A percentile compares a stretch with the other conserved stretches of the same genome.
Conservation (phyloP, 2,329 filamentous ascomycete genomes). For the Xylariaceae sp. region DNA sequence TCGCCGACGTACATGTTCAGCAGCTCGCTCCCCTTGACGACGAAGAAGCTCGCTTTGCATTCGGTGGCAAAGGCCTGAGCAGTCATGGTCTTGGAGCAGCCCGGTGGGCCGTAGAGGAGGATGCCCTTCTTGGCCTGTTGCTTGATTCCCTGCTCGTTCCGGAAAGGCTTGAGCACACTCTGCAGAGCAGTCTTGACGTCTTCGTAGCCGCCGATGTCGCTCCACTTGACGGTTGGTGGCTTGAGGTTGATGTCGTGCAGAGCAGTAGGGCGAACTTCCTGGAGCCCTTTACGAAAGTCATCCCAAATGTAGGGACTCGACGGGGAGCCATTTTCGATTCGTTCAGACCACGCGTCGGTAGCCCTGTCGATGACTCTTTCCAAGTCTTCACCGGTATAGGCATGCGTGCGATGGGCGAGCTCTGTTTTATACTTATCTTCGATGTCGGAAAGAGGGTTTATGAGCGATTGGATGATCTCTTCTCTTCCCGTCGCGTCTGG, state of each 20-base stretch:
- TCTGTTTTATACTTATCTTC: conserved; percentile 46
- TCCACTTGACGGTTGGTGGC: conserved; percentile 78
- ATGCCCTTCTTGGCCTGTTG: conserved; percentile 67
- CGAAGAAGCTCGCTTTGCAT: conserved; percentile 86
- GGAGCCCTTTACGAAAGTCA: conserved; percentile 60
- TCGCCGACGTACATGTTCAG: conserved; percentile 97
- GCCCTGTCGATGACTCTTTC: conserved; percentile 54
- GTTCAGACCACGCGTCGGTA: conserved; percentile 17
- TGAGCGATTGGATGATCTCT: conserved; percentile 62
- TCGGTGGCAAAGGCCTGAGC: conserved; percentile 89
- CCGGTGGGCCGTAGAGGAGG: conserved; percentile 84
- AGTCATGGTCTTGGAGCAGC: conserved; percentile 89
- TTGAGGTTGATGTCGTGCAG: conserved; percentile 88
- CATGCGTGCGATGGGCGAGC: conserved; percentile 72
- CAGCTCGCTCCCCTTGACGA: conserved; percentile 87
- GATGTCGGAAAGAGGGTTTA: conserved; percentile 38
- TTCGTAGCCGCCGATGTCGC: conserved; percentile 79
- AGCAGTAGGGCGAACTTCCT: conserved; percentile 67
- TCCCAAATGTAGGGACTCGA: conserved; percentile 22
- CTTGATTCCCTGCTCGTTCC: conserved; percentile 30
- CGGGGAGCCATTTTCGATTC: conserved; percentile 8
- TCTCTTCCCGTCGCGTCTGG: conserved; percentile 64
- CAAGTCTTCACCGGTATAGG: conserved; percentile 76
- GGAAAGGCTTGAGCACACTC: conserved; percentile 34
- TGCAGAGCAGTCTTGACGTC: conserved; percentile 59